Base-by-base conservation (phyloP, 2,329 filamentous ascomycete genomes). In the Beauveria rudraprayagi region DNA sequence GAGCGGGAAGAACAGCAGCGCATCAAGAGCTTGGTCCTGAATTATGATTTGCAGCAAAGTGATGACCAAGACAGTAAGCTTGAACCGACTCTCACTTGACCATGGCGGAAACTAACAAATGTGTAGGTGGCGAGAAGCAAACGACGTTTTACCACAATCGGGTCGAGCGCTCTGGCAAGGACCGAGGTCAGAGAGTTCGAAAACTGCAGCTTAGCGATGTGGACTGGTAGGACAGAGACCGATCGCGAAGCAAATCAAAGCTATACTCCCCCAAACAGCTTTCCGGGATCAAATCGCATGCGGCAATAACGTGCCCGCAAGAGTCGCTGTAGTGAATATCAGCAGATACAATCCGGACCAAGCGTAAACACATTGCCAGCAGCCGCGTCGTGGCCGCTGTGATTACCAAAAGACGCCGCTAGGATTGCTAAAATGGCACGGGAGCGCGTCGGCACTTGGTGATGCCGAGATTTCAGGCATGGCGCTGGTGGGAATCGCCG, bases 11-110 rank as follows among this genome's bases (percentile, higher is more conserved):
- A 99, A 73, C 93, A 99, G 73, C 92, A 97, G 73, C 90, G 94
- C 64, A 99, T 99, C 84, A 99, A 99, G 79, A 96, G 91, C 70
- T 81, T 99, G 51, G 94, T 99, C 59, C 80, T 99, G 67, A 97
- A 97, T 75, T 96, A 97, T 71, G 94, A 99, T 76, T 85, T 96
- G 71, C 87, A 91, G 56, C 92, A 95, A 69, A 87, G 80, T 67
- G 90, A 95, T 70, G 87, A 92, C 65, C 77, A 81, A 69, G 90
- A 94, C 78, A 88, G 91, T 95, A 83, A 85, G 78, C 71, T 10
- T 26, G 75, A 68, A 67, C 68, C 72, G 67, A 66, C 74, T 79
- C 24, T 11, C 17, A 46, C 3, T 48, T 66, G 59, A 68, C 66
- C 75, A 81, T 76, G 82, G 78, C 79, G 83, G 72, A 83, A 73